Conservation (phyloP, 192 early-diverging fungal species). For the Backusella macrospora region DNA sequence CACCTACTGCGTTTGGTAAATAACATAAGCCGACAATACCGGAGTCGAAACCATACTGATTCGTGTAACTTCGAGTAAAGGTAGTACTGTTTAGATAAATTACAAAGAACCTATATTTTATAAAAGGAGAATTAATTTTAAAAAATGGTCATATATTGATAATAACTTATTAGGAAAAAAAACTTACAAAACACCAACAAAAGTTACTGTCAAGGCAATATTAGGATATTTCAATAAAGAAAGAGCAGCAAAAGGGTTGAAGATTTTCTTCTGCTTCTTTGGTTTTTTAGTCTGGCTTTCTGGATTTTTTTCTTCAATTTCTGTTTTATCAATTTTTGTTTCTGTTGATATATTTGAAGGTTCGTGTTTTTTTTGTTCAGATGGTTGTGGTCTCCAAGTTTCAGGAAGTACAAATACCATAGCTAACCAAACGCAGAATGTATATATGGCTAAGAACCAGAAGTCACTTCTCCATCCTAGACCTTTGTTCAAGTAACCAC, state of each 20-base stretch:
- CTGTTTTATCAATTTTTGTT: neutral
- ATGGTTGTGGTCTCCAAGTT: constrained; percentile 30
- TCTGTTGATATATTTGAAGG: constrained; percentile 25
- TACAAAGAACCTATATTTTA: constrained; percentile 29
- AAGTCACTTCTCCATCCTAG: constrained; percentile 44
- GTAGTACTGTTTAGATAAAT: constrained; percentile 37
- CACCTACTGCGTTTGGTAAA: constrained; percentile 31
- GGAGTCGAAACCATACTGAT: constrained; percentile 37
- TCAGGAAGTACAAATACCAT: constrained; percentile 42
- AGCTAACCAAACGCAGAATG: constrained; percentile 17
- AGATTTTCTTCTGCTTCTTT: neutral
- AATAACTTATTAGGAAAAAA: neutral
- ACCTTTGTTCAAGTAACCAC: constrained; percentile 39
- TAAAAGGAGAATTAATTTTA: no score
- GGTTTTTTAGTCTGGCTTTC: neutral
- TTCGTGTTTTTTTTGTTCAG: neutral
- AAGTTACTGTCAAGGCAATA: constrained; percentile 31
- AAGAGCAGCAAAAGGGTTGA: constrained; percentile 37
- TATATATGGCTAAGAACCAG: constrained; percentile 36
- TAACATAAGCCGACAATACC: constrained; percentile 41
- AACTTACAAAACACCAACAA: constrained; percentile 36
- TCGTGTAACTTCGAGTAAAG: constrained; percentile 35
- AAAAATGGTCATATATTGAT: neutral
- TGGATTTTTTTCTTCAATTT: constrained; percentile 6
- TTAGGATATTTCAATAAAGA: constrained; percentile 25